Conservation (phyloP, 164 flowering plant species). For the Nymphaea thermarum region DNA sequence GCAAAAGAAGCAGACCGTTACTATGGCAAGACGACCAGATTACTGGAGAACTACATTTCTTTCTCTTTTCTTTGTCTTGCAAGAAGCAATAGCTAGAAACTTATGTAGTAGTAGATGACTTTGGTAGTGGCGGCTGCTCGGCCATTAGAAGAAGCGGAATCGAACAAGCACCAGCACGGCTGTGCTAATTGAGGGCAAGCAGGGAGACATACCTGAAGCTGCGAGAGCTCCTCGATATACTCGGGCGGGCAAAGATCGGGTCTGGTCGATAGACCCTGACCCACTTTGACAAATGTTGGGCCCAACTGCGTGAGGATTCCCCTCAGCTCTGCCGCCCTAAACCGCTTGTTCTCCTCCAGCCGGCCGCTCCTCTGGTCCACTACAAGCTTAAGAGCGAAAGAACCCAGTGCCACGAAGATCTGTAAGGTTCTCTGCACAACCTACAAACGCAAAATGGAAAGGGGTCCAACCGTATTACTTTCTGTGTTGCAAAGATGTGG, state of each 20-base stretch:
- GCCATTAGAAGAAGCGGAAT: too few relatives aligned
- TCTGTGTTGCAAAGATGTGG: neutral
- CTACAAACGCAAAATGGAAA: slow-evolving; percentile 14
- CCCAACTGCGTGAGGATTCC: slow-evolving; percentile 56
- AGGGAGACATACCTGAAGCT: slow-evolving; percentile 49
- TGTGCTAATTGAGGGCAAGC: neutral
- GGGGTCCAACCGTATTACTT: neutral
- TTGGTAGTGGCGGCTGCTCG: too few relatives aligned
- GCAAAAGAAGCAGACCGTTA: too few relatives aligned
- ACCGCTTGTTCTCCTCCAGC: slow-evolving; percentile 44
- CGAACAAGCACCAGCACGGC: neutral
- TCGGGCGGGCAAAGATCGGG: slow-evolving; percentile 96
- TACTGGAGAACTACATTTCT: too few relatives aligned
- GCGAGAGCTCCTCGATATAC: slow-evolving; percentile 86
- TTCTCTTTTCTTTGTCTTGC: too few relatives aligned
- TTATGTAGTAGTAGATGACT: too few relatives aligned
- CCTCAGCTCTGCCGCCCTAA: slow-evolving; percentile 57
- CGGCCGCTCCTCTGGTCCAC: slow-evolving; percentile 56
- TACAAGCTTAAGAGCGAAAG: slow-evolving; percentile 50
- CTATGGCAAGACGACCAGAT: too few relatives aligned
- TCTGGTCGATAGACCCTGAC: slow-evolving; percentile 91
- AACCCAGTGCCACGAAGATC: slow-evolving; percentile 46
- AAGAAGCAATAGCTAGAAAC: too few relatives aligned
- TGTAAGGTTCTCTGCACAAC: slow-evolving; percentile 49
- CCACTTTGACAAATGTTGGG: slow-evolving; percentile 91